Evolutionary conservation across 768 basidiomycete species (phyloP).

Genomic region (Xerocomellus amylosporus): DNA sequence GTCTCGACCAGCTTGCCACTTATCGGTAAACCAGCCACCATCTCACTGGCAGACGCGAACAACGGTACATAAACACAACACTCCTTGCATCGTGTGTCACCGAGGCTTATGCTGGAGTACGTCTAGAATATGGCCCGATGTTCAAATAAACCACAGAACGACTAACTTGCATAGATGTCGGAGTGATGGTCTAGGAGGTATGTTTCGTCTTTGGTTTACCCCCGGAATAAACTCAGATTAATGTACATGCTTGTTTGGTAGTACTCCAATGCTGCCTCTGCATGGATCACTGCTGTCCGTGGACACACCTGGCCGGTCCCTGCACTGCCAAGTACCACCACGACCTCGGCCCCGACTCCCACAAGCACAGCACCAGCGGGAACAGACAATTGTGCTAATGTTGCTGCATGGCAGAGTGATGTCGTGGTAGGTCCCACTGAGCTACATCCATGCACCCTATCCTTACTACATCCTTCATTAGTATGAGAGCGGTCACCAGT

Average conservation of each 20-base stretch:
- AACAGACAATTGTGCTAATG: neutral
- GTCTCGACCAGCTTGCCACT: constrained; percentile 61
- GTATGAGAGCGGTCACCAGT: neutral
- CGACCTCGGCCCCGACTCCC: neutral
- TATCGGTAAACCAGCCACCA: constrained; percentile 68
- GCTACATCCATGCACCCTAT: neutral
- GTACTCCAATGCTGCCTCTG: constrained; percentile 36
- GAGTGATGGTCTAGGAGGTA: no score
- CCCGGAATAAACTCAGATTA: no score
- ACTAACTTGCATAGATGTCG: constrained; percentile 23
- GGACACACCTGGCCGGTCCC: constrained; percentile 2
- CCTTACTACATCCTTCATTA: no score
- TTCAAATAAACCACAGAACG: neutral
- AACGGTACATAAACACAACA: constrained; percentile 54
- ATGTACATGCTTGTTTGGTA: neutral
- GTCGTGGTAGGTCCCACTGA: neutral
- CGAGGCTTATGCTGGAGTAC: constrained; percentile 38
- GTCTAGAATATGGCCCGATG: neutral
- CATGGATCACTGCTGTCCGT: constrained; percentile 30
- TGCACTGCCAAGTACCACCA: neutral
- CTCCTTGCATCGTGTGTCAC: constrained; percentile 53
- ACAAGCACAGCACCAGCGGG: neutral
- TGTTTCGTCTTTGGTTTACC: neutral
- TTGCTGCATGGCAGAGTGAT: neutral
- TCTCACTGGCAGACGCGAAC: constrained; percentile 45